Conservation (phyloP, 2,329 filamentous ascomycete species). For the Venturia asperata region DNA sequence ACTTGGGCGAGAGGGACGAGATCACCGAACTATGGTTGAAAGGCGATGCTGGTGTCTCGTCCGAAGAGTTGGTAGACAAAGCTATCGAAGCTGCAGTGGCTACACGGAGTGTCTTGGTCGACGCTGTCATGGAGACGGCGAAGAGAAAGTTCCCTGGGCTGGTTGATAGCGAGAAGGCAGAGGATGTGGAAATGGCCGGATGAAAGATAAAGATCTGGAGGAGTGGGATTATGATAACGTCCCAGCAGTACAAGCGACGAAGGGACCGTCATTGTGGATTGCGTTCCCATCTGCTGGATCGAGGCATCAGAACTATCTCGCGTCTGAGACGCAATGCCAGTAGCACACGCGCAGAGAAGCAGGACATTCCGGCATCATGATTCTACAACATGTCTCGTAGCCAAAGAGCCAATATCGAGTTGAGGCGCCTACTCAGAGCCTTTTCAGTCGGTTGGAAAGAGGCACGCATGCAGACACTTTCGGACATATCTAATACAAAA, state of each 20-base stretch:
- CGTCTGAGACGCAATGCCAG: not conserved
- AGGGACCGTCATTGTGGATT: not conserved
- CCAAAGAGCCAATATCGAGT: no score
- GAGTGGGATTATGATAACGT: not conserved
- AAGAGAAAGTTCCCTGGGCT: constrained; percentile 15
- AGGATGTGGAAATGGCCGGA: constrained; percentile 15
- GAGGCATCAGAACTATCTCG: not conserved
- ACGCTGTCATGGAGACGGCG: constrained; percentile 49
- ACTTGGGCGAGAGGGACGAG: constrained; percentile 79
- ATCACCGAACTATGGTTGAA: constrained; percentile 94
- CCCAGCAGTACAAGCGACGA: not conserved
- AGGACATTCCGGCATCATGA: not conserved
- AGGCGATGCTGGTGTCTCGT: constrained; percentile 48
- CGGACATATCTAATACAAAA: no score
- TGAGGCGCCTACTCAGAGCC: no score
- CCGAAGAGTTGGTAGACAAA: constrained; percentile 53
- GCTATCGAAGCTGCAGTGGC: constrained; percentile 57
- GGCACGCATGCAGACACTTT: no score
- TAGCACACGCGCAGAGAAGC: not conserved
- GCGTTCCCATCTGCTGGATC: not conserved
- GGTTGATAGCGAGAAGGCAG: not conserved
- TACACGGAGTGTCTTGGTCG: constrained; percentile 52
- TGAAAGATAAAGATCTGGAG: not conserved
- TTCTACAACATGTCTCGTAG: not conserved
- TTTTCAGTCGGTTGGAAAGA: no score